Conservation (phyloP, 2,329 filamentous ascomycete species). For the Ceratocystiopsis sp. region DNA sequence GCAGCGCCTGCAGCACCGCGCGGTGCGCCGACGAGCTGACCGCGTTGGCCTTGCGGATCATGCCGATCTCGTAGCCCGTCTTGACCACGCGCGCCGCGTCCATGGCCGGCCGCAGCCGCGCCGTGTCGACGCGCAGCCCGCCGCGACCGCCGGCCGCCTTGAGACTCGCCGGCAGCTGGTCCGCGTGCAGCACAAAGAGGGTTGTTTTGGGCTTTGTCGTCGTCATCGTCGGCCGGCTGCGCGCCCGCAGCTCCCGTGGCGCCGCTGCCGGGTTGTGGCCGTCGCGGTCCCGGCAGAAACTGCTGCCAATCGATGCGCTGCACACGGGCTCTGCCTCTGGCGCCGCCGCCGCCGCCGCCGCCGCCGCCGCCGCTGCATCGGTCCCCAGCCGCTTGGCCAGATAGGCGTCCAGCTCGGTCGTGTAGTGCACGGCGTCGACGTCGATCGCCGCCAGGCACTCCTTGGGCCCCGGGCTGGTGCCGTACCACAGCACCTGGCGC, state of each 20-base stretch:
- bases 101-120: slow-evolving; percentile 50
- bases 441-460: slow-evolving; percentile 47
- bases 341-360: not conserved
- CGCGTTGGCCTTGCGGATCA: slow-evolving; percentile 65
- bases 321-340: not conserved
- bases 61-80: slow-evolving; percentile 65
- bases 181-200: slow-evolving; percentile 26
- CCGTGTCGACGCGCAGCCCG: slow-evolving; percentile 24
- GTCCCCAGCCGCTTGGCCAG: slow-evolving; percentile 28
- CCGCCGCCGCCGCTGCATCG: not conserved
- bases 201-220: slow-evolving; percentile 11
- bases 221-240: not conserved
- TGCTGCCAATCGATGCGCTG: slow-evolving; percentile 6
- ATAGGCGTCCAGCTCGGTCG: slow-evolving; percentile 27
- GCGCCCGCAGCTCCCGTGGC: too few relatives aligned
- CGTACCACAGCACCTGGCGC: slow-evolving; percentile 44
- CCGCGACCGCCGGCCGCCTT: too few relatives aligned
- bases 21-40: slow-evolving; percentile 66
- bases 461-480: slow-evolving; percentile 39
- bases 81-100: slow-evolving; percentile 70
- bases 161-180: slow-evolving; percentile 11
- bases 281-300: slow-evolving; percentile 6
- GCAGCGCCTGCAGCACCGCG: slow-evolving; percentile 48
- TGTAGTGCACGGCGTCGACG: slow-evolving; percentile 53
- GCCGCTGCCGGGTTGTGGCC: not conserved